These are phyloP conservation scores for Stachybotrys chartarum DNA, from an alignment of 2,329 filamentous ascomycete species.

Conservation along the genomic window DNA sequence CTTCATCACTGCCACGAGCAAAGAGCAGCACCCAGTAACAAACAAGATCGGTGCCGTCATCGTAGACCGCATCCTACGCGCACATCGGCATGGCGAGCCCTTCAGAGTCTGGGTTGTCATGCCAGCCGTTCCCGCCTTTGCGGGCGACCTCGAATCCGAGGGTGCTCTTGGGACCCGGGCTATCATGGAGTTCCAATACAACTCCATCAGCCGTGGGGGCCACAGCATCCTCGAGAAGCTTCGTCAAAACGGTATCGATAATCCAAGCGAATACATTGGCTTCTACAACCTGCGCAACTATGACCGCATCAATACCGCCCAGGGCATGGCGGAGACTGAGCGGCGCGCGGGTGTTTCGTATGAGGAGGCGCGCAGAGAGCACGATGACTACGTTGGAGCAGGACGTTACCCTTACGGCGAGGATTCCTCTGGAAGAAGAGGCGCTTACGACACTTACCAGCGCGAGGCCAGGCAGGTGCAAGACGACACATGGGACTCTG, in stretches of 20 bases:
- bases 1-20: slow-evolving; percentile 90
- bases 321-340: slow-evolving; percentile 66
- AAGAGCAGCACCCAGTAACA: slow-evolving; percentile 77
- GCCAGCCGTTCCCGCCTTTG: slow-evolving; percentile 88
- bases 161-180: slow-evolving; percentile 80
- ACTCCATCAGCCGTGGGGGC: slow-evolving; percentile 86
- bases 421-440: slow-evolving; percentile 25
- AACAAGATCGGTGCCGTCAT: slow-evolving; percentile 89
- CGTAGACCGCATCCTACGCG: slow-evolving; percentile 79
- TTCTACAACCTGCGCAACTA: slow-evolving; percentile 92
- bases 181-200: slow-evolving; percentile 99
- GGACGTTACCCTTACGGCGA: slow-evolving; percentile 25
- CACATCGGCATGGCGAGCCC: slow-evolving; percentile 74
- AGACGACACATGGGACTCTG: slow-evolving; percentile 61
- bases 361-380: slow-evolving; percentile 61
- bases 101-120: slow-evolving; percentile 89
- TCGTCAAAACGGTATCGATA: slow-evolving; percentile 56
- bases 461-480: slow-evolving; percentile 51
- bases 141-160: slow-evolving; percentile 77
- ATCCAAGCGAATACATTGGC: slow-evolving; percentile 77
- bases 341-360: slow-evolving; percentile 77
- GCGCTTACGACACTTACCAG: slow-evolving; percentile 65
- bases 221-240: slow-evolving; percentile 85
- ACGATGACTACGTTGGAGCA: slow-evolving; percentile 41
- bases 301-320: slow-evolving; percentile 81